Percentiles rank a stretch among this genome's conserved stretches.
Evolutionary conservation across 345 rosid genomes (phyloP).

Genomic region (Noccaea caerulescens): DNA sequence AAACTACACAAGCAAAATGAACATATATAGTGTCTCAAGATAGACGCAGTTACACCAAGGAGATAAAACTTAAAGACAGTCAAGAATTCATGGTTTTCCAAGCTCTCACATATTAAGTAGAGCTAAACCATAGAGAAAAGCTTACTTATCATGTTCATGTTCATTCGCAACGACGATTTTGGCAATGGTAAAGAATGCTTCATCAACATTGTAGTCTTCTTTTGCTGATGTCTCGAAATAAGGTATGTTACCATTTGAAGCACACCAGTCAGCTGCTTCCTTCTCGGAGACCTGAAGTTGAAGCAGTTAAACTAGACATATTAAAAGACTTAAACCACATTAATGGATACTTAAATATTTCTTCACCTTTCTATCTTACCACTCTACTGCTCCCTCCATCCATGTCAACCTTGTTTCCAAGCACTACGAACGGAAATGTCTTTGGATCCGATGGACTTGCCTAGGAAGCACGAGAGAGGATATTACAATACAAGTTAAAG

Average conservation of each 20-base stretch:
- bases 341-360: no score
- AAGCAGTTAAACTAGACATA: background rate
- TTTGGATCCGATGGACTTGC: constrained; percentile 84
- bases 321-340: no score
- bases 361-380: constrained; percentile 53
- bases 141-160: constrained; percentile 66
- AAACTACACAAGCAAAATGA: no score
- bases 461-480: constrained; percentile 41
- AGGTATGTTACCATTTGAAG: constrained; percentile 65
- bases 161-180: constrained; percentile 61
- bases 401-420: constrained; percentile 96
- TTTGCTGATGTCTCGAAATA: constrained; percentile 91
- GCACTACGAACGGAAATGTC: constrained; percentile 81
- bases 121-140: constrained; percentile 11
- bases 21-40: no score
- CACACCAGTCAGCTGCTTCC: constrained; percentile 84
- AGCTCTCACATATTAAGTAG: background rate
- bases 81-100: no score
- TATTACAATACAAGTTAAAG: background rate
- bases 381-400: constrained; percentile 99
- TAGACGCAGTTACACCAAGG: no score
- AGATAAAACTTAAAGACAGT: no score
- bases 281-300: constrained; percentile 67
- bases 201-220: constrained; percentile 70
- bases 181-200: constrained; percentile 75